Percentiles rank a stretch among this genome's conserved stretches.
These are phyloP conservation scores for Leishmania amazonensis DNA, from an alignment of 208 protist genomes.

Conservation along the genomic window DNA sequence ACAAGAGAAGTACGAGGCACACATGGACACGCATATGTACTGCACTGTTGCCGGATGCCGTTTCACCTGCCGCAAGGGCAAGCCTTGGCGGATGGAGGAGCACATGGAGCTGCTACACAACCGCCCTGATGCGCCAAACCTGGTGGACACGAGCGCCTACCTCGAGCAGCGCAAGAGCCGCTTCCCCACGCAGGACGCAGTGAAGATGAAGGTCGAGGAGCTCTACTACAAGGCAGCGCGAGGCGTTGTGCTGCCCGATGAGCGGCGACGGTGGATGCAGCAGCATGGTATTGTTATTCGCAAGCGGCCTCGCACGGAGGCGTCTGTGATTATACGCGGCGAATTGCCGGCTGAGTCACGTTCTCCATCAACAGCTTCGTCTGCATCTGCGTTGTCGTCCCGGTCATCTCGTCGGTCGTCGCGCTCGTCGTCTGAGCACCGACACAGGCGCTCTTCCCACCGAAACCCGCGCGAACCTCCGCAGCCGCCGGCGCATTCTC, in stretches of 20 bases:
- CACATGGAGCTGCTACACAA: slow-evolving; percentile 88
- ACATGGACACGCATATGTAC: slow-evolving; percentile 81
- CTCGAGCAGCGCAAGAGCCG: slow-evolving; percentile 64
- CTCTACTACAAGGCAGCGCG: slow-evolving; percentile 85
- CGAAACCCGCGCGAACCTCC: not conserved
- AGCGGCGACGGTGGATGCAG: slow-evolving; percentile 81
- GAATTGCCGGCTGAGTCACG: slow-evolving; percentile 30
- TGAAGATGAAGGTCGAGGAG: slow-evolving; percentile 85
- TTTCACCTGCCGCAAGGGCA: slow-evolving; percentile 78
- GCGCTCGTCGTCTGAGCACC: slow-evolving; percentile 1
- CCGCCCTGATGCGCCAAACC: slow-evolving; percentile 79
- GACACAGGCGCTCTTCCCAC: not conserved
- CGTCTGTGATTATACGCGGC: slow-evolving; percentile 53
- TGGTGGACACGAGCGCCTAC: slow-evolving; percentile 70
- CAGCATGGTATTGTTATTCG: slow-evolving; percentile 78
- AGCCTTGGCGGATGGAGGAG: slow-evolving; percentile 84
- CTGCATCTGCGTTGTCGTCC: slow-evolving; percentile 7
- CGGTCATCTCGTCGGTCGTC: slow-evolving; percentile 8
- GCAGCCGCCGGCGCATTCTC: not conserved
- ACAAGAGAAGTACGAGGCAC: slow-evolving; percentile 50
- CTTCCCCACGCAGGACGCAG: slow-evolving; percentile 82
- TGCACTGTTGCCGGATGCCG: slow-evolving; percentile 79
- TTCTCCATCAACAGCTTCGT: slow-evolving; percentile 17
- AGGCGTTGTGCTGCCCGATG: slow-evolving; percentile 72
- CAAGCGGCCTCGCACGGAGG: slow-evolving; percentile 65